Percentiles rank a stretch among this genome's conserved stretches.
Conservation (phyloP, 176 grass and related monocot species). For the Otatea glauca region DNA sequence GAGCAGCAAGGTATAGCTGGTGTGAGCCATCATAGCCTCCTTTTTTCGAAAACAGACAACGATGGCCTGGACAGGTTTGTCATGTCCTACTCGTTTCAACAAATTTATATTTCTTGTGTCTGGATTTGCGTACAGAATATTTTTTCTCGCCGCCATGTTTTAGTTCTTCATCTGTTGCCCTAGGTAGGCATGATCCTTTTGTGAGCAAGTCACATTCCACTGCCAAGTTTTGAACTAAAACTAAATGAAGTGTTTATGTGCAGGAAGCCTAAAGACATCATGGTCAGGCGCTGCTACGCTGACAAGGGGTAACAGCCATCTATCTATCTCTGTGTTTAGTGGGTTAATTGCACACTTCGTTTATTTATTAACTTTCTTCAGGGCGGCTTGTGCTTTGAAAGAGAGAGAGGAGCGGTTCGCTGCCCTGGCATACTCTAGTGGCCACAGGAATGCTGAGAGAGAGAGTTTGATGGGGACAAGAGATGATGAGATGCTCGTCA, state of each 20-base stretch:
- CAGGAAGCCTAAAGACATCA: slow-evolving; percentile 25
- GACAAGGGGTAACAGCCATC: slow-evolving; percentile 33
- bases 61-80: slow-evolving; percentile 43
- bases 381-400: neutral
- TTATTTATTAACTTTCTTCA: slow-evolving; percentile 7
- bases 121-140: neutral
- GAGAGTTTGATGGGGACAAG: slow-evolving; percentile 31
- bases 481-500: slow-evolving; percentile 17
- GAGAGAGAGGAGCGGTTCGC: too few species aligned
- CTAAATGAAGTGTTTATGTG: neutral
- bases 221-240: neutral
- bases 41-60: slow-evolving; percentile 49
- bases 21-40: slow-evolving; percentile 62
- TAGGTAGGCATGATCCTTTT: neutral
- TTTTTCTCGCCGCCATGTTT: neutral
- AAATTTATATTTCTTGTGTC: neutral
- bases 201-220: neutral
- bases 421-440: neutral
- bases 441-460: neutral
- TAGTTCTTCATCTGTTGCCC: neutral
- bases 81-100: neutral
- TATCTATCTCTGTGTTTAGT: neutral
- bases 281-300: slow-evolving; percentile 31
- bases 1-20: slow-evolving; percentile 63
- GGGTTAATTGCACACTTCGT: neutral